Conservation (phyloP, 495 filamentous ascomycete species). For the Daldinia loculata region DNA sequence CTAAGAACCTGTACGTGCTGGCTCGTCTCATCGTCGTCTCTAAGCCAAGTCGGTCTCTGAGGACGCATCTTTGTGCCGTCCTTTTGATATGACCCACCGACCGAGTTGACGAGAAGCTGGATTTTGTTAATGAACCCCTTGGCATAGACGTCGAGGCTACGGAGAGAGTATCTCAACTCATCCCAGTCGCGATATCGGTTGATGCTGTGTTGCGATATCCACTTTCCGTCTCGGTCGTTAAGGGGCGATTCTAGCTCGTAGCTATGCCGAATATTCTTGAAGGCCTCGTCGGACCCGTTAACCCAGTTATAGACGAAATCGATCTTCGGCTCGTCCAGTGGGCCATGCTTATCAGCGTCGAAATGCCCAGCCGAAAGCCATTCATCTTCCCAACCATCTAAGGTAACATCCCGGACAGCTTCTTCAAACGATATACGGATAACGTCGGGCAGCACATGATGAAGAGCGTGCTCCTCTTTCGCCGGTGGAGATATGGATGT, state of each 20-base stretch:
- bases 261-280: constrained; percentile 46
- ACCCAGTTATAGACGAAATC: constrained; percentile 59
- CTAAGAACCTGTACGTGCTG: constrained; percentile 50
- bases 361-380: constrained; percentile 51
- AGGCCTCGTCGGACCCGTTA: constrained; percentile 52
- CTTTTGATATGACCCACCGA: constrained; percentile 34
- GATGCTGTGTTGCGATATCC: constrained; percentile 51
- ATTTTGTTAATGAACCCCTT: constrained; percentile 52
- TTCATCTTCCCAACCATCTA: constrained; percentile 54
- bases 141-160: constrained; percentile 53
- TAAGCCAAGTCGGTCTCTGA: constrained; percentile 52
- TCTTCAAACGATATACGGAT: constrained; percentile 54
- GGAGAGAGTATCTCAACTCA: constrained; percentile 54
- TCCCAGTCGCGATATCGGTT: constrained; percentile 58
- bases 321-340: constrained; percentile 52
- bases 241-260: constrained; percentile 53
- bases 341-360: constrained; percentile 39
- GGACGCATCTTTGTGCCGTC: constrained; percentile 41
- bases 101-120: constrained; percentile 54
- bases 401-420: constrained; percentile 44
- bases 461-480: constrained; percentile 24
- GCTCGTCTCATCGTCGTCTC: constrained; percentile 40
- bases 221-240: constrained; percentile 52
- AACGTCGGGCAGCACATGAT: constrained; percentile 48
- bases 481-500: not conserved